Evolutionary conservation across 345 rosid species (phyloP), one percentile per base, ranked within the genome.

Genomic region (Cardamine chenopodiifolia): DNA sequence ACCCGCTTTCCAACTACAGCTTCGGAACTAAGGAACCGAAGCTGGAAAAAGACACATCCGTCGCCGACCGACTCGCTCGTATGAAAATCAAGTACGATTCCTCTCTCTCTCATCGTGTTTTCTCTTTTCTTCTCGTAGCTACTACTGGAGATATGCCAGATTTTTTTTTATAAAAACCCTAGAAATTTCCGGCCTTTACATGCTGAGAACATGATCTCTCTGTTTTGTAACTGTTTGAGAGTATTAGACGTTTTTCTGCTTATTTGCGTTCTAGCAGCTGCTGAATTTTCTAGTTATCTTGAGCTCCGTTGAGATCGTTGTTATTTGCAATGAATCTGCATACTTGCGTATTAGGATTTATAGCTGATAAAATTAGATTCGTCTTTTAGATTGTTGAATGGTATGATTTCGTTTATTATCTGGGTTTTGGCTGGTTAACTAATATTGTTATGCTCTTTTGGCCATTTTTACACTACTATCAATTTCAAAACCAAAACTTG

Each of bases 61-160:
- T 90, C 64, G 96, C 97, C 50, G 97, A 91, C 79, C 96, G 98
- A 19, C 97, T 91, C 35, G 98, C 97, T 78, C 98, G 98, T 71
- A 91, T 91, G 97, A 94, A 91, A 94, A 85, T 89, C 86, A 94
- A 90, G 98, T 94, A 82, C 42, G 79, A 32, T 14, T 61, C 28
- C 6, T 19, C 7, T 19, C 26, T 20, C 13, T 7, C 6, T 49
- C 26, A 47, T 18, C 19, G 19, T 47, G 15, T 40, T 42, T 11
- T 66, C 4, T 56, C 3, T 62, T 32, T 14, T 60, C 60, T 37
- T 57, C 55, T 69, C 6, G 12, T 42, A 15, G 44, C 22, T 32
- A n/a, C 10, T 56, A 28, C 67, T 70, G 7, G 4, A 31, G 62
- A 71, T 19, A 40, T 47, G 39, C 48, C 54, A 15, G 10, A 29